phyloP scores from a whole-genome alignment of 148 eudicot species.

The Cornus controversa region DNA sequence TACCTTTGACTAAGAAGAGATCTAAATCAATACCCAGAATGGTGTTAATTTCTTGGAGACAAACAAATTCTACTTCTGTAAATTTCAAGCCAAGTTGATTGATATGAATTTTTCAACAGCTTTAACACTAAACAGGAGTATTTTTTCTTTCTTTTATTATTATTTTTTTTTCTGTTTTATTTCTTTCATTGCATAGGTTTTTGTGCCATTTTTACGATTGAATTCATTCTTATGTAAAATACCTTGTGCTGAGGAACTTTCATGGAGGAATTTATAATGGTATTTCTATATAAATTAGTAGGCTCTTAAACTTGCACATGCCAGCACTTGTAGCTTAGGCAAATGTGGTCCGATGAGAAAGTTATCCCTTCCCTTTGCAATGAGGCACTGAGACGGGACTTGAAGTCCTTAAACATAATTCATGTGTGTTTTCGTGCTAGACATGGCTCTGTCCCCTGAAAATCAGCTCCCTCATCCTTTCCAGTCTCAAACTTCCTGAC shows the following conservation, averaged over 20 bases:
- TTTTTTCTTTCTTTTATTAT: too few relatives aligned
- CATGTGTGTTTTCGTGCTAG: not conserved
- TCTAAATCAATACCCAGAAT: too few relatives aligned
- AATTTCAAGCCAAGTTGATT: too few relatives aligned
- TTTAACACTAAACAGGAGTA: too few relatives aligned
- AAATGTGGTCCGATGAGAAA: not conserved
- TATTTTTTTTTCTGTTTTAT: too few relatives aligned
- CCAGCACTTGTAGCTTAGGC: too few relatives aligned
- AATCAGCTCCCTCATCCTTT: not conserved
- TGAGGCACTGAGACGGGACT: not conserved
- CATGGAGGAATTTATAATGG: not conserved
- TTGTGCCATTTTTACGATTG: not conserved
- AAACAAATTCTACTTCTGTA: too few relatives aligned
- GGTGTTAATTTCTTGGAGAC: too few relatives aligned
- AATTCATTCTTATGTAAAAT: not conserved
- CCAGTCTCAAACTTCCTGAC: not conserved
- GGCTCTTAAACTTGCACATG: not conserved
- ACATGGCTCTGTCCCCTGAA: not conserved
- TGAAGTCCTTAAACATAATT: not conserved
- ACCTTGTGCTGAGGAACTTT: not conserved
- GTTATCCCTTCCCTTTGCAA: not conserved
- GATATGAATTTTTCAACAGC: too few relatives aligned
- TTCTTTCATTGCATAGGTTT: not conserved
- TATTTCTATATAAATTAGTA: not conserved
- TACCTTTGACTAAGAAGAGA: too few relatives aligned